phyloP scores from a whole-genome alignment of 257 asterid species.

The Salvia splendens region DNA sequence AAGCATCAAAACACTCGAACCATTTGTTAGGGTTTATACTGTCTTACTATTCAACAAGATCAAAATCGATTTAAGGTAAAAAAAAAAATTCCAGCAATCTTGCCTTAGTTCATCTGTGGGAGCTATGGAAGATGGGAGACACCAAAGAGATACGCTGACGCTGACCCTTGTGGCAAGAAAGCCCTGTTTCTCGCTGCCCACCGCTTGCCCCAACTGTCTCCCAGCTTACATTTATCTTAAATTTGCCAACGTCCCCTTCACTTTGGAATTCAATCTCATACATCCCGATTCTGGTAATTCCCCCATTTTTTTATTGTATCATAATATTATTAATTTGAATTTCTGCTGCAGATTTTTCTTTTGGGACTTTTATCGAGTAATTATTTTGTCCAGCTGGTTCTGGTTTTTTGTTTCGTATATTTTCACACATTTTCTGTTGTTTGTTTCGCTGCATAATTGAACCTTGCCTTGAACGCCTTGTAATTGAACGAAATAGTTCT shows the following conservation, averaged over 20 bases:
- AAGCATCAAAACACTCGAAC: no score
- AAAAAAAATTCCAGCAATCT: not conserved
- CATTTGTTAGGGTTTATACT: no score
- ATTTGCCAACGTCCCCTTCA: conserved; percentile 58
- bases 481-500: no score
- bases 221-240: conserved; percentile 74
- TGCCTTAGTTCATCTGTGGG: conserved; percentile 18
- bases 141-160: conserved; percentile 44
- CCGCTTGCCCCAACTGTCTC: conserved; percentile 85
- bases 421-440: not conserved
- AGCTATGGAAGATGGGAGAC: conserved; percentile 40
- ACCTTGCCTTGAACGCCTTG: no score
- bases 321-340: not conserved
- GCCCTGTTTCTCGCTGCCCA: conserved; percentile 83
- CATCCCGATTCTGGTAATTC: conserved; percentile 80
- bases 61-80: not conserved
- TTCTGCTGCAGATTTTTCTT: not conserved
- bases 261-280: conserved; percentile 63
- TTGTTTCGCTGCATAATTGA: not conserved
- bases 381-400: not conserved
- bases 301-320: not conserved
- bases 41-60: not conserved
- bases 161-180: conserved; percentile 73
- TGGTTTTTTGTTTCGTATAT: not conserved
- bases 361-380: not conserved